These are phyloP conservation scores for Blastocladiella emersonii DNA, from an alignment of 371 early-diverging fungal genomes.

Conservation along the genomic window DNA sequence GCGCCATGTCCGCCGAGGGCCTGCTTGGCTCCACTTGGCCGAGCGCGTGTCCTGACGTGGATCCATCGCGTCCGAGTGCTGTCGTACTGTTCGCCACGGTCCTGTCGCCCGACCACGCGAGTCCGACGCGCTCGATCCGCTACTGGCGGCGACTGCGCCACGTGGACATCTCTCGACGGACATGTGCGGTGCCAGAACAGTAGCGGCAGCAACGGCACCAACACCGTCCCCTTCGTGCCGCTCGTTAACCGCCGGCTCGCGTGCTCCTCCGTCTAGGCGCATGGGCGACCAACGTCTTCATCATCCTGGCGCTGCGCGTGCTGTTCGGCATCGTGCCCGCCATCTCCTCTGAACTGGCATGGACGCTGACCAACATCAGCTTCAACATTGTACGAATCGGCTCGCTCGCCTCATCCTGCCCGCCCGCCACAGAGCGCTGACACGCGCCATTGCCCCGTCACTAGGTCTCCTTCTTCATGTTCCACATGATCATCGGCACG, in stretches of 20 bases:
- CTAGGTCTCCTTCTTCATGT: conserved; percentile 60
- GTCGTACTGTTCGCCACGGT: too few relatives aligned
- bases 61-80: too few relatives aligned
- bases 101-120: neutral
- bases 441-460: neutral
- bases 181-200: too few relatives aligned
- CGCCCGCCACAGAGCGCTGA: neutral
- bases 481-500: conserved; percentile 89
- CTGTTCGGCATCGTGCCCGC: conserved; percentile 75
- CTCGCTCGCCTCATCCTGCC: conserved; percentile 2
- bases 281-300: conserved; percentile 71
- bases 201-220: too few relatives aligned
- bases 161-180: too few relatives aligned
- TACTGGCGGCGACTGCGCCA: too few relatives aligned
- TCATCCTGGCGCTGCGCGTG: conserved; percentile 66
- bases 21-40: too few relatives aligned
- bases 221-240: too few relatives aligned
- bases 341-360: conserved; percentile 75
- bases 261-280: too few relatives aligned
- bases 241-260: too few relatives aligned
- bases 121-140: too few relatives aligned
- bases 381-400: conserved; percentile 64
- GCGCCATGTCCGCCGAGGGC: neutral
- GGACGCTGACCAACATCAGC: conserved; percentile 86
- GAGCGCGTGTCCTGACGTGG: too few relatives aligned